Percentiles rank a stretch among this genome's conserved stretches.
Conservation (phyloP, 192 early-diverging fungal species). For the Kickxella alabastrina region DNA sequence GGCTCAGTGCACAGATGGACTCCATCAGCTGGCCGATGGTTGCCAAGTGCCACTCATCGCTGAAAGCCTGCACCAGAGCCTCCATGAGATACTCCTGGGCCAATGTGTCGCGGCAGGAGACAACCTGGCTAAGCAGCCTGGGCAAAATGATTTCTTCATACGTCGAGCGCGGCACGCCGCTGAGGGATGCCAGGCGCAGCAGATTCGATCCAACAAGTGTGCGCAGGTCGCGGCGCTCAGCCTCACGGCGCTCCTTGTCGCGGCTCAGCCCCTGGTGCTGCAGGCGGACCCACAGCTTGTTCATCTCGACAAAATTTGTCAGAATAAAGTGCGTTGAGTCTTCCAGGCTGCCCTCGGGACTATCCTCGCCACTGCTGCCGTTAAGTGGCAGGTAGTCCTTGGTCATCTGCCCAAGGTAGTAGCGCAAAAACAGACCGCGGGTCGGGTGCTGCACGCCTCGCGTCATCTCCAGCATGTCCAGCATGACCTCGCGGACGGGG, state of each 20-base stretch:
- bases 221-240: conserved; percentile 91
- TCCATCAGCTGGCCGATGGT: conserved; percentile 86
- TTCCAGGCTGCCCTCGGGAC: conserved; percentile 72
- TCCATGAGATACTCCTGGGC: conserved; percentile 99
- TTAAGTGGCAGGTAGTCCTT: conserved; percentile 91
- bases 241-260: conserved; percentile 92
- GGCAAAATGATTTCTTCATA: conserved; percentile 90
- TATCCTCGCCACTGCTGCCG: conserved; percentile 6
- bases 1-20: conserved; percentile 85
- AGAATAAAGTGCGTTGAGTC: conserved; percentile 96
- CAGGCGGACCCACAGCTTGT: conserved; percentile 99
- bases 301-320: conserved; percentile 99
- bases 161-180: conserved; percentile 75
- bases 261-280: conserved; percentile 94
- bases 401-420: conserved; percentile 93
- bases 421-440: conserved; percentile 92
- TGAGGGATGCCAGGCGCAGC: conserved; percentile 88
- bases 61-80: conserved; percentile 97
- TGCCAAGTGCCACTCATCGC: conserved; percentile 93
- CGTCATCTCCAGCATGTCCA: conserved; percentile 99
- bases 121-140: conserved; percentile 90
- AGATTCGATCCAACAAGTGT: conserved; percentile 97
- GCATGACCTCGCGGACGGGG: conserved; percentile 94
- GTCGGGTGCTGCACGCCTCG: conserved; percentile 98
- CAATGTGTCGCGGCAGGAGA: conserved; percentile 94